Conservation (phyloP, 148 eudicot species). For the Simmondsia chinensis region DNA sequence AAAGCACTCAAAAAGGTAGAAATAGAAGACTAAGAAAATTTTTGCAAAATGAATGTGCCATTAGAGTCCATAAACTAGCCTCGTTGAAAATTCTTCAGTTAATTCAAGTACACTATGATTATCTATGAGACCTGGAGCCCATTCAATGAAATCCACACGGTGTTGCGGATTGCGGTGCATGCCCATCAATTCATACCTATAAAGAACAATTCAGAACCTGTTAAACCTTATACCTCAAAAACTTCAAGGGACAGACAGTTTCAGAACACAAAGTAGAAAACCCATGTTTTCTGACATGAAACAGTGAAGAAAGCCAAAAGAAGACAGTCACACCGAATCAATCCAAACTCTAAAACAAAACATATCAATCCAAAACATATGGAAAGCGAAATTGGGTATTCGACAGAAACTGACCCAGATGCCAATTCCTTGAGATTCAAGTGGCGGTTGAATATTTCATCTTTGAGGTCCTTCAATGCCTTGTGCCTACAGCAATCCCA, state of each 20-base stretch:
- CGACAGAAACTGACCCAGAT: conserved; percentile 54
- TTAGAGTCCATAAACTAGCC: background rate
- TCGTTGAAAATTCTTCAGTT: background rate
- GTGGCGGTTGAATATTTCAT: conserved; percentile 52
- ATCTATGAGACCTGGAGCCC: conserved; percentile 88
- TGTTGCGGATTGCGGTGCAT: conserved; percentile 79
- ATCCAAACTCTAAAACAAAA: no score
- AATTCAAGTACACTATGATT: background rate
- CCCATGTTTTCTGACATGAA: background rate
- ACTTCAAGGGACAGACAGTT: background rate
- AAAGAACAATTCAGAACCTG: conserved; percentile 2
- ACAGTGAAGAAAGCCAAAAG: background rate
- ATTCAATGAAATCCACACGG: conserved; percentile 90
- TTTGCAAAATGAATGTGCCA: background rate
- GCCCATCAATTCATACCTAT: conserved; percentile 73
- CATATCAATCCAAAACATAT: background rate
- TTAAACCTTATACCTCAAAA: background rate
- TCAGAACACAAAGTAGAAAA: background rate
- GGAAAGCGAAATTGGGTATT: background rate
- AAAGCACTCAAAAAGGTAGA: no score
- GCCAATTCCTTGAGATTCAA: conserved; percentile 61
- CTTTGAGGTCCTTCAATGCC: conserved; percentile 73
- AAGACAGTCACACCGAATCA: no score
- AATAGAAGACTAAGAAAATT: no score
- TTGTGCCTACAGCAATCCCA: conserved; percentile 54